phyloP scores from a whole-genome alignment of 208 protist species.

The Crithidia fasciculata region DNA sequence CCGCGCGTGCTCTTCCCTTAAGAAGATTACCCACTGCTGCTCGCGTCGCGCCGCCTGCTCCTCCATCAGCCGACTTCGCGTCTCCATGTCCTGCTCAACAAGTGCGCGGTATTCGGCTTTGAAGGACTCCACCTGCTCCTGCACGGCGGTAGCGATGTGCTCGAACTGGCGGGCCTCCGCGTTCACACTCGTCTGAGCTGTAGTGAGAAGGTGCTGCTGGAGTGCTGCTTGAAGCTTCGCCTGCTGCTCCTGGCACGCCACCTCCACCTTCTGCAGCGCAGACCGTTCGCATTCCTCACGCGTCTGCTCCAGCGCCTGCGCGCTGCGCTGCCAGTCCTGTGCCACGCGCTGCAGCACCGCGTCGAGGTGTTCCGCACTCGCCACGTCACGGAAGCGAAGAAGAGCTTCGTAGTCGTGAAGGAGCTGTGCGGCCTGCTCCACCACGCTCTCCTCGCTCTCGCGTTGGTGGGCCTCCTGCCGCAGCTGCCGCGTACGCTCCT shows the following conservation, averaged over 20 bases:
- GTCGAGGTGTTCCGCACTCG: constrained; percentile 20
- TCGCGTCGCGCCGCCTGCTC: constrained; percentile 39
- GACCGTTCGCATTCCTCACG: constrained; percentile 8
- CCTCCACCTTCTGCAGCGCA: constrained; percentile 8
- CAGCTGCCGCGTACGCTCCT: constrained; percentile 33
- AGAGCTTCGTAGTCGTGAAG: constrained; percentile 30
- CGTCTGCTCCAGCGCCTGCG: constrained; percentile 21
- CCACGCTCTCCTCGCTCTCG: constrained; percentile 11
- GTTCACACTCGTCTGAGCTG: constrained; percentile 10
- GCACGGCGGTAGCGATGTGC: constrained; percentile 38
- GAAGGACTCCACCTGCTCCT: constrained; percentile 49
- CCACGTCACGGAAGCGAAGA: constrained; percentile 19
- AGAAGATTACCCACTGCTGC: constrained; percentile 31
- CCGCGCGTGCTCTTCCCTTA: constrained; percentile 38
- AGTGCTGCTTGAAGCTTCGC: background rate
- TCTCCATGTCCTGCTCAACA: constrained; percentile 48
- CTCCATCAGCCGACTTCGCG: constrained; percentile 40
- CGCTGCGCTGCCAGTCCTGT: constrained; percentile 26
- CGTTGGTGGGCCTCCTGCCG: constrained; percentile 24
- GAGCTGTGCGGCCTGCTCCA: constrained; percentile 23
- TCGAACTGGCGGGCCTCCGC: constrained; percentile 14
- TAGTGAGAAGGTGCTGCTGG: constrained; percentile 9
- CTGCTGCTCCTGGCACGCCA: constrained; percentile 11
- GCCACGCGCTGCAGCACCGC: constrained; percentile 21
- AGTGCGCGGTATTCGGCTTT: constrained; percentile 54